phyloP scores from a whole-genome alignment of 2,329 filamentous ascomycete genomes.

The Botrytis squamosa region DNA sequence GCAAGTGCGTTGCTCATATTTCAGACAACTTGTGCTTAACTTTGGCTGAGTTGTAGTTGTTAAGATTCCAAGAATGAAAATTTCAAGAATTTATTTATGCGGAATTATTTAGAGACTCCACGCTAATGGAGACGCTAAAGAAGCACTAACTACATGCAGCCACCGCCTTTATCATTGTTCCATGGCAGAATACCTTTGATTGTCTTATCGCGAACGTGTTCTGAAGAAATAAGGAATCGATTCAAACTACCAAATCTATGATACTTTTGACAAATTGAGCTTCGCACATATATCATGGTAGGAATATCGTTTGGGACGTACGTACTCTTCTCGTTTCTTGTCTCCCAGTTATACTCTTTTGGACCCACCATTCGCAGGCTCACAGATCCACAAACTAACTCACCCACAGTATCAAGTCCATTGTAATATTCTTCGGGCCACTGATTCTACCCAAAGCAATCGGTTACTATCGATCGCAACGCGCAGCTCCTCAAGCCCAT shows the following conservation, averaged over 20 bases:
- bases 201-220: slow-evolving; percentile 18
- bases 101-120: neutral
- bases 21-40: neutral
- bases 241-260: neutral
- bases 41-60: neutral
- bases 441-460: slow-evolving; percentile 67
- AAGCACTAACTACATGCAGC: neutral
- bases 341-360: slow-evolving; percentile 34
- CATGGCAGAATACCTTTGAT: neutral
- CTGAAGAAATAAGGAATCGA: neutral
- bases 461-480: slow-evolving; percentile 59
- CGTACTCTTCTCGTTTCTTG: slow-evolving; percentile 34
- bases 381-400: slow-evolving; percentile 24
- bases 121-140: neutral
- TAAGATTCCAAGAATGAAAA: neutral
- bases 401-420: slow-evolving; percentile 43
- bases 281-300: slow-evolving; percentile 36
- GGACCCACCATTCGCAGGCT: slow-evolving; percentile 26
- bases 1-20: neutral
- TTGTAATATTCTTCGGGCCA: slow-evolving; percentile 61
- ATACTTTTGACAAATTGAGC: slow-evolving; percentile 1
- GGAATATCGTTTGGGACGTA: slow-evolving; percentile 50
- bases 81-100: slow-evolving; percentile 16
- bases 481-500: slow-evolving; percentile 45
- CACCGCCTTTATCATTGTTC: neutral